Percentiles rank a stretch among this genome's conserved stretches.
Conservation (phyloP, 2,329 filamentous ascomycete genomes). For the Penicillium sp. region DNA sequence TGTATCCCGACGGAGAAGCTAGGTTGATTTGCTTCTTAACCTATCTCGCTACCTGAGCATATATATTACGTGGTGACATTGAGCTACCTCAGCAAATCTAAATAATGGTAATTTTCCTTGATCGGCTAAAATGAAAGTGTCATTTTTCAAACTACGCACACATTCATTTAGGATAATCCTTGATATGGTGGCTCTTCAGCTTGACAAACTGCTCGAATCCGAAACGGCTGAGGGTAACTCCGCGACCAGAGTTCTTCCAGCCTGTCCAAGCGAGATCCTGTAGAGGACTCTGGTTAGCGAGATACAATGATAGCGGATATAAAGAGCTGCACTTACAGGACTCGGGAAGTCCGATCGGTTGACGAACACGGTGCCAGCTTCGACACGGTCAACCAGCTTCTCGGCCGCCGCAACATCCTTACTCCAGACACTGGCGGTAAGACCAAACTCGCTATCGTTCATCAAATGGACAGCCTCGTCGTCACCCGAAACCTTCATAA, state of each 20-base stretch:
- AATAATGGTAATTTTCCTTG: neutral
- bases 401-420: constrained; percentile 76
- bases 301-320: neutral
- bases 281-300: neutral
- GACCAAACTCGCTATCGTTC: constrained; percentile 92
- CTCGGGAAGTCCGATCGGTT: constrained; percentile 91
- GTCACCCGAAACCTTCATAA: constrained; percentile 81
- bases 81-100: no score
- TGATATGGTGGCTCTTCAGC: constrained; percentile 93
- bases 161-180: constrained; percentile 65
- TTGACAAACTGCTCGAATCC: constrained; percentile 96
- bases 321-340: constrained; percentile 63
- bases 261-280: constrained; percentile 95
- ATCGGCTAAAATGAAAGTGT: neutral
- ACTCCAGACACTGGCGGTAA: constrained; percentile 97
- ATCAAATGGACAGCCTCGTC: constrained; percentile 79
- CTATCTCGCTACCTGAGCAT: no score
- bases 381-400: constrained; percentile 73
- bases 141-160: neutral
- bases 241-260: constrained; percentile 95
- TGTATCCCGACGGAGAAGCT: no score
- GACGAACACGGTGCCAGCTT: constrained; percentile 94
- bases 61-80: no score
- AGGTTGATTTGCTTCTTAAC: no score
- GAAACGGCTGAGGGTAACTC: constrained; percentile 82